Conservation (phyloP, 257 asterid species). For the Echium plantagineum region DNA sequence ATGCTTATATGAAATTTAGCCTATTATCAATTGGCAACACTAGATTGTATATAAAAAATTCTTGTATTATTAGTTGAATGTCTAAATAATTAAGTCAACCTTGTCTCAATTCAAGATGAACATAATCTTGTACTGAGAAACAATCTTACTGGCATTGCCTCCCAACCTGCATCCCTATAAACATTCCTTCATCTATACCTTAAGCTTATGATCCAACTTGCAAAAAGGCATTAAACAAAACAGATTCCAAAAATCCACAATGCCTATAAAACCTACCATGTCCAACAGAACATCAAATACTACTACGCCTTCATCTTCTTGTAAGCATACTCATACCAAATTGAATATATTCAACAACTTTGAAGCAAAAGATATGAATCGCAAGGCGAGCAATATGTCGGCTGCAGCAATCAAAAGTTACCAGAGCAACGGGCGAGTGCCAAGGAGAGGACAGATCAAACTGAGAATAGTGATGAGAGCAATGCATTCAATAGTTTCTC, state of each 20-base stretch:
- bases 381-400: constrained; percentile 9
- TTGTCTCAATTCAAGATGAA: constrained; percentile 22
- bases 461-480: constrained; percentile 35
- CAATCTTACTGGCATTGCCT: constrained; percentile 25
- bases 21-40: no score
- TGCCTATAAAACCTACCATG: no score
- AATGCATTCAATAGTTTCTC: constrained; percentile 22
- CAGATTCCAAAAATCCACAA: no score
- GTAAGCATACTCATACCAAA: no score
- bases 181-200: neutral
- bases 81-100: no score
- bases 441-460: constrained; percentile 42
- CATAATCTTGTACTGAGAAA: constrained; percentile 24
- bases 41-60: no score
- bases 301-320: no score
- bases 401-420: constrained; percentile 17
- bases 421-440: constrained; percentile 16
- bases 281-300: no score
- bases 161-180: constrained; percentile 13
- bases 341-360: no score
- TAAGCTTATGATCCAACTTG: neutral
- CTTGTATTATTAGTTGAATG: no score
- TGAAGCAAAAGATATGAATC: constrained; percentile 13
- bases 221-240: neutral
- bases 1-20: no score